Conservation (phyloP, 1,139 yeast species). For the Arxiozyma slooffiae region DNA sequence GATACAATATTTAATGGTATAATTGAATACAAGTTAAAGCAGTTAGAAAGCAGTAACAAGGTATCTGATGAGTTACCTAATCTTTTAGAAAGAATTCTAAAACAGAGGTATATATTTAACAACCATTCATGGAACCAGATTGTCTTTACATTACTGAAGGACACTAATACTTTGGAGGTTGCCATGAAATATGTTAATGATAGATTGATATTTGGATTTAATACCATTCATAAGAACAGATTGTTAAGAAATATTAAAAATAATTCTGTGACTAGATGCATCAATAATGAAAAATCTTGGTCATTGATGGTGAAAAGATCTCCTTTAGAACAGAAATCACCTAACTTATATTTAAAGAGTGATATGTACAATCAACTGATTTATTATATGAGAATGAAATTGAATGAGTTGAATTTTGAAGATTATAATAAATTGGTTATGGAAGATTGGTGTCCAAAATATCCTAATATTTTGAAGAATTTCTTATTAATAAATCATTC, state of each 20-base stretch:
- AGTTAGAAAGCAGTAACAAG: constrained; percentile 11
- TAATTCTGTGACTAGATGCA: too few relatives aligned
- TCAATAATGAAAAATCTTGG: too few relatives aligned
- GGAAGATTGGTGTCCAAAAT: too few relatives aligned
- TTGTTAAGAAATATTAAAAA: too few relatives aligned
- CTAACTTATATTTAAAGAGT: too few relatives aligned
- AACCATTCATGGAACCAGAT: constrained; percentile 36
- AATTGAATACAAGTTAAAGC: constrained; percentile 26
- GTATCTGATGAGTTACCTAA: constrained; percentile 24
- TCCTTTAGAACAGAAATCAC: too few relatives aligned
- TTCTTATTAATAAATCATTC: constrained; percentile 21
- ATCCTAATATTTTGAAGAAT: too few relatives aligned
- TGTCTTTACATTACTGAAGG: constrained; percentile 28
- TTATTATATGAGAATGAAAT: neutral
- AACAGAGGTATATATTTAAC: constrained; percentile 33
- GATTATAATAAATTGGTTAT: too few relatives aligned
- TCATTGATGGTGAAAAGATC: constrained; percentile 6
- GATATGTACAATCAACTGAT: neutral
- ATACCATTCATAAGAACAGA: constrained; percentile 24
- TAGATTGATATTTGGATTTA: constrained; percentile 35
- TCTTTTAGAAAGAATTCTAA: constrained; percentile 26
- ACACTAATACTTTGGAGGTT: constrained; percentile 27
- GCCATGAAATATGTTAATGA: constrained; percentile 35
- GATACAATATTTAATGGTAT: constrained; percentile 24
- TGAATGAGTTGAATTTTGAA: constrained; percentile 6